A percentile compares a stretch with the other conserved stretches of the same genome.
phyloP scores from a whole-genome alignment of 768 basidiomycete genomes.

The Suillus fuscotomentosus region DNA sequence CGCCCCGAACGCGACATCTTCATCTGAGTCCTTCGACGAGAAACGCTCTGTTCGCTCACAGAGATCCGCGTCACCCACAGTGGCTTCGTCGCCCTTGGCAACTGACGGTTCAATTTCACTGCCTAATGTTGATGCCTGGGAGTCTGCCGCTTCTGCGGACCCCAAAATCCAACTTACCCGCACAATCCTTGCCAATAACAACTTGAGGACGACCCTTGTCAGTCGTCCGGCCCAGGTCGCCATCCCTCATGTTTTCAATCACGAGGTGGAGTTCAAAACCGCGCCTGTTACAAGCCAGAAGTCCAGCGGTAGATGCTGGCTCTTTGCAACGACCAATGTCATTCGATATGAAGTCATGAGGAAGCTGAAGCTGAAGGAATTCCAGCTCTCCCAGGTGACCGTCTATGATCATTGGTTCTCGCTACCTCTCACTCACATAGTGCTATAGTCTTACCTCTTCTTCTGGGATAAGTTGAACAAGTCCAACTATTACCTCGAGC shows the following conservation, averaged over 20 bases:
- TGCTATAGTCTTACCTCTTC: constrained; percentile 75
- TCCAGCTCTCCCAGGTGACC: constrained; percentile 84
- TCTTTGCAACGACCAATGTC: constrained; percentile 90
- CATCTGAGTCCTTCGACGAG: constrained; percentile 26
- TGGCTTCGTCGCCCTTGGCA: constrained; percentile 34
- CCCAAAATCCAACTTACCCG: constrained; percentile 74
- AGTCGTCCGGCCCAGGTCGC: constrained; percentile 60
- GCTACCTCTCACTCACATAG: not conserved
- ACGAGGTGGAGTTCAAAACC: constrained; percentile 76
- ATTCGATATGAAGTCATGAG: constrained; percentile 83
- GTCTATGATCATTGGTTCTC: not conserved
- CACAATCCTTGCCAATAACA: constrained; percentile 67
- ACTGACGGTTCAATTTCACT: constrained; percentile 60
- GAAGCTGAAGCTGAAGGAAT: constrained; percentile 81
- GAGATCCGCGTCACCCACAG: not conserved
- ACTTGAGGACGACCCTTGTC: constrained; percentile 62
- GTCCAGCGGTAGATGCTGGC: constrained; percentile 90
- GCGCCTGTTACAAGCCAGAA: constrained; percentile 85
- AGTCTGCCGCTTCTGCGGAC: constrained; percentile 48
- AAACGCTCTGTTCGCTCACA: constrained; percentile 12
- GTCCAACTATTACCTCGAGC: constrained; percentile 84
- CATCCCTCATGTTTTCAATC: constrained; percentile 82
- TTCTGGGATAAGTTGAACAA: constrained; percentile 98
- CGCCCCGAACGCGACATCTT: not conserved
- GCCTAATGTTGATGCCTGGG: constrained; percentile 65